Conservation (phyloP, 306 rosid genomes). For the Canavalia ensiformis region DNA sequence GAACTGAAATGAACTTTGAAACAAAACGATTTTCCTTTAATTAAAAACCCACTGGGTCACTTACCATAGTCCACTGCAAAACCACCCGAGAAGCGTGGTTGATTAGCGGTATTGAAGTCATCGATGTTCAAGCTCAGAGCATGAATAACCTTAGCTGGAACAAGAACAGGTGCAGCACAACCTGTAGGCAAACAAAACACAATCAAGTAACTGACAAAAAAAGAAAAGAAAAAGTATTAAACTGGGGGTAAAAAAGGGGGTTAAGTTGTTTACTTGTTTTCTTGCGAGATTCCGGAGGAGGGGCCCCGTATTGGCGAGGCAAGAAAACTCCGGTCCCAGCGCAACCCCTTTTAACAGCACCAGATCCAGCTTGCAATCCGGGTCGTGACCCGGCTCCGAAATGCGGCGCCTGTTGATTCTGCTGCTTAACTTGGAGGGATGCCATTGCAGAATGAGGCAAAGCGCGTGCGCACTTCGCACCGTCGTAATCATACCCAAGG, state of each 20-base stretch:
- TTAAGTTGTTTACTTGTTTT: conserved; percentile 58
- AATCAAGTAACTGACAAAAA: neutral
- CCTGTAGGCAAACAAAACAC: conserved; percentile 37
- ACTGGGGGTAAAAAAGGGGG: too few species aligned
- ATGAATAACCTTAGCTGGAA: conserved; percentile 72
- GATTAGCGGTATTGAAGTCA: conserved; percentile 50
- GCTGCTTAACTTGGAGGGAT: conserved; percentile 52
- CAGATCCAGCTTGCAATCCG: conserved; percentile 56
- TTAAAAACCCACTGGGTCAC: neutral
- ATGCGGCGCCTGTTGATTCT: conserved; percentile 34
- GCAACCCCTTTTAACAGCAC: conserved; percentile 59
- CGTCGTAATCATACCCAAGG: conserved; percentile 36
- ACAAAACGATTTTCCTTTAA: too few species aligned
- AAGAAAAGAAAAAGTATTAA: neutral
- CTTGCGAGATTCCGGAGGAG: conserved; percentile 69
- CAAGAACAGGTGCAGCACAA: conserved; percentile 59
- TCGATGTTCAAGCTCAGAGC: conserved; percentile 66
- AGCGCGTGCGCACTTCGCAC: conserved; percentile 47
- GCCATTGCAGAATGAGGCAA: conserved; percentile 62
- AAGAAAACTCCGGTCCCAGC: conserved; percentile 94
- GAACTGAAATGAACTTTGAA: neutral
- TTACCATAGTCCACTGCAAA: conserved; percentile 60
- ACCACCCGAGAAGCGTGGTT: conserved; percentile 49
- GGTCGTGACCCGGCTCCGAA: conserved; percentile 50
- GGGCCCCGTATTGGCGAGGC: conserved; percentile 73